These are phyloP conservation scores for Pholiota adiposa DNA, from an alignment of 1,284 basidiomycete genomes.

Conservation along the genomic window DNA sequence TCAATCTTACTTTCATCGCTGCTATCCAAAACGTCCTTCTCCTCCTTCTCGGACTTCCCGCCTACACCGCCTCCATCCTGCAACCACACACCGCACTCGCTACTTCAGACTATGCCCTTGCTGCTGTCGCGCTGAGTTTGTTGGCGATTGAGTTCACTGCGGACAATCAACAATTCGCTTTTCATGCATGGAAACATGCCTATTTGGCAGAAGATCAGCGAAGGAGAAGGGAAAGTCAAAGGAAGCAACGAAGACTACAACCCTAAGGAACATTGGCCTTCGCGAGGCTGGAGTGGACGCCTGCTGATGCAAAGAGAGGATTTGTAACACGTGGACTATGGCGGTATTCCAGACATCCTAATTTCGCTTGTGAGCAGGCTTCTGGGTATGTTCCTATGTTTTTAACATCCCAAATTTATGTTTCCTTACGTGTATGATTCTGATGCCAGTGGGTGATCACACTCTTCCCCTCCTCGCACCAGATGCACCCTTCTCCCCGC, in stretches of 20 bases:
- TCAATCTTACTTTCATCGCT: constrained; percentile 85
- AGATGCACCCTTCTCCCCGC: constrained; percentile 41
- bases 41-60: constrained; percentile 69
- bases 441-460: constrained; percentile 67
- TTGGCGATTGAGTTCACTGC: constrained; percentile 78
- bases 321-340: constrained; percentile 88
- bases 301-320: constrained; percentile 76
- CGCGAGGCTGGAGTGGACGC: constrained; percentile 65
- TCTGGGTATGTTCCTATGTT: constrained; percentile 80
- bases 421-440: neutral
- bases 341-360: constrained; percentile 89
- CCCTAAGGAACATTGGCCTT: constrained; percentile 62
- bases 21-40: constrained; percentile 83
- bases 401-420: no score
- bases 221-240: constrained; percentile 35
- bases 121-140: constrained; percentile 59
- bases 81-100: constrained; percentile 61
- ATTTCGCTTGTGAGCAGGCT: constrained; percentile 89
- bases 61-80: constrained; percentile 55
- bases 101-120: constrained; percentile 70
- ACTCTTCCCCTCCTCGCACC: constrained; percentile 65
- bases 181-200: constrained; percentile 79
- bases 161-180: constrained; percentile 92
- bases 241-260: constrained; percentile 41
- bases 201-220: constrained; percentile 35